A percentile compares a stretch with the other conserved stretches of the same genome.
Evolutionary conservation across 2,329 filamentous ascomycete species (phyloP).

Genomic region (Incumbomyces delicatus): DNA sequence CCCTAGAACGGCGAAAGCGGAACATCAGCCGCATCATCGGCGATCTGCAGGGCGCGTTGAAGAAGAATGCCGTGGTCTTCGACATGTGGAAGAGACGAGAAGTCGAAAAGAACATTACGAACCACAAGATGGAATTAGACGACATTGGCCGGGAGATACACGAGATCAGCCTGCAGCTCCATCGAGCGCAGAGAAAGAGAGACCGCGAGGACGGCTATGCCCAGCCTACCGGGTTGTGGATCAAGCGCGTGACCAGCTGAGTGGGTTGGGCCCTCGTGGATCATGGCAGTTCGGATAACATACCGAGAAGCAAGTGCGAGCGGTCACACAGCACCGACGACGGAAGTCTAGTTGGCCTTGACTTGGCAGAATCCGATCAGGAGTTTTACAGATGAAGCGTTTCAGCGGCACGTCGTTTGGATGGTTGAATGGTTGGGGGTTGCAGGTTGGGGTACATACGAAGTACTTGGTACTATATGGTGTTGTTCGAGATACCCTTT

Average conservation of each 20-base stretch:
- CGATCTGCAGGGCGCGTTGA: conserved; percentile 70
- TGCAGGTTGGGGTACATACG: too few relatives aligned
- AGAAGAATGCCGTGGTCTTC: conserved; percentile 58
- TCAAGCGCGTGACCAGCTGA: conserved; percentile 62
- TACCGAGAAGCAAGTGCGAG: neutral
- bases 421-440: too few relatives aligned
- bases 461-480: too few relatives aligned
- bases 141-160: conserved; percentile 69
- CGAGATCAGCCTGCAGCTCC: conserved; percentile 64
- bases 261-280: too few relatives aligned
- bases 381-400: too few relatives aligned
- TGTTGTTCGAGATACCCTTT: conserved; percentile 1
- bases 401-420: too few relatives aligned
- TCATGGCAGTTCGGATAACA: neutral
- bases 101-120: conserved; percentile 56
- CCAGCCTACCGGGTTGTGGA: conserved; percentile 63
- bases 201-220: conserved; percentile 48
- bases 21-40: conserved; percentile 65
- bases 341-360: too few relatives aligned
- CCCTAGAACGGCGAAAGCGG: conserved; percentile 55
- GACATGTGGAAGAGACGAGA: conserved; percentile 50
- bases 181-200: conserved; percentile 63
- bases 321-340: too few relatives aligned
- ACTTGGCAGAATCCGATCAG: too few relatives aligned
- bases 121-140: conserved; percentile 55